Evolutionary conservation across 345 rosid genomes (phyloP), one percentile per base, ranked within the genome.

Genomic region (Leavenworthia alabamica): DNA sequence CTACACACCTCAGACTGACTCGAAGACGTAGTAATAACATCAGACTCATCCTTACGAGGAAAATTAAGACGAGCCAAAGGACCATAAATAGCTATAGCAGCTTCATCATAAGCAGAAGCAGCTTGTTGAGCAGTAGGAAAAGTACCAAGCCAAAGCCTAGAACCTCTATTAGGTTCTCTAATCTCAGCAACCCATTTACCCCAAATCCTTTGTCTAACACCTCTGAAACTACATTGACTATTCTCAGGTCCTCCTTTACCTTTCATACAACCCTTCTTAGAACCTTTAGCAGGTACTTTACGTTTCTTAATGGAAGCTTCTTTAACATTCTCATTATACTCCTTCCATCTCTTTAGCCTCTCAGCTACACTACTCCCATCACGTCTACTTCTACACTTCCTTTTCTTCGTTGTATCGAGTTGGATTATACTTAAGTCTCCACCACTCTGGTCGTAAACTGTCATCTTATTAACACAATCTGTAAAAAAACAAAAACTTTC

Each of bases 131-230:
- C 96, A 1, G 90, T 84, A 0, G 87, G 85, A 42, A 82, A 91
- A 12, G 96, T 91, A 10, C 98, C 97, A 32, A 90, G 86, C 98
- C 98, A 91, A 4, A 88, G 79, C 55, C 98, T 67, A 12, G 66
- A 78, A 1, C 89, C 89, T 15, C 82, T 40, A 11, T 81, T 77
- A 0, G 97, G 97, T 13, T 88, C 88, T 43, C 98, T 75, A 39
- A 91, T 91, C 76, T 88, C 96, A 0, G 97, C 93, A 17, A 87
- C 96, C 96, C 97, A 90, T 73, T 83, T 87, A 1, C 97, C 97
- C 97, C 97, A 90, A 14, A 83, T 72, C 72, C 97, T 73, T 64
- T 90, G 97, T 69, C 97, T 78, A 12, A 88, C 96, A 0, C 97
- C 97, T 62, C 97, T 72, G 36, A 78, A 90, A 14, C 59, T 75